A percentile compares a stretch with the other conserved stretches of the same genome.
Evolutionary conservation across 805 yeast species (phyloP).

Genomic region (Blastobotrys chiropterorum): DNA sequence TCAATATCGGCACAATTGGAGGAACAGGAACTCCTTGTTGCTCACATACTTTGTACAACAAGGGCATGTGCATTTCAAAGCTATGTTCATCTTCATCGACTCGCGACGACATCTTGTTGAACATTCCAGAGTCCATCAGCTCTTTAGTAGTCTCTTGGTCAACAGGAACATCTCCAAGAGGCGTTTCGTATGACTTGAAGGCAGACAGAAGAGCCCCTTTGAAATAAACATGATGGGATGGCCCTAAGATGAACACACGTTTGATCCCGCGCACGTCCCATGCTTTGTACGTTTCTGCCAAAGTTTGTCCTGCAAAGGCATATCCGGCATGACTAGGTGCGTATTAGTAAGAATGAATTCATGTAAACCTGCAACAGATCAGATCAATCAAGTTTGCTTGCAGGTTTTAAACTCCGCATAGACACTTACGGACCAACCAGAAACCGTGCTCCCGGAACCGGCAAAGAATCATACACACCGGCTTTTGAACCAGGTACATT

Average conservation of each 20-base stretch:
- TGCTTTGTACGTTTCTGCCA: slow-evolving; percentile 69
- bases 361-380: too few species aligned
- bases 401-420: not conserved
- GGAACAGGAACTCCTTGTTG: slow-evolving; percentile 4
- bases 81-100: slow-evolving; percentile 85
- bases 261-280: slow-evolving; percentile 55
- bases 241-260: slow-evolving; percentile 79
- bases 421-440: slow-evolving; percentile 47
- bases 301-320: slow-evolving; percentile 67
- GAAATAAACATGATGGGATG: slow-evolving; percentile 87
- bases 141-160: slow-evolving; percentile 40
- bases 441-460: slow-evolving; percentile 41
- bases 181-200: slow-evolving; percentile 63
- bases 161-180: slow-evolving; percentile 68
- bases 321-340: slow-evolving; percentile 83
- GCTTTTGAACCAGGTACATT: slow-evolving; percentile 25
- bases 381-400: not conserved
- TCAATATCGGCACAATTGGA: slow-evolving; percentile 70
- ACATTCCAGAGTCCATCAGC: slow-evolving; percentile 34
- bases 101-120: slow-evolving; percentile 49
- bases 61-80: slow-evolving; percentile 91
- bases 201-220: slow-evolving; percentile 49
- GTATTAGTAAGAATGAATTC: too few species aligned
- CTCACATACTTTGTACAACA: slow-evolving; percentile 40
- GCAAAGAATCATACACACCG: slow-evolving; percentile 20